phyloP scores from a whole-genome alignment of 495 filamentous ascomycete genomes.

The Trichoderma asperelloides region DNA sequence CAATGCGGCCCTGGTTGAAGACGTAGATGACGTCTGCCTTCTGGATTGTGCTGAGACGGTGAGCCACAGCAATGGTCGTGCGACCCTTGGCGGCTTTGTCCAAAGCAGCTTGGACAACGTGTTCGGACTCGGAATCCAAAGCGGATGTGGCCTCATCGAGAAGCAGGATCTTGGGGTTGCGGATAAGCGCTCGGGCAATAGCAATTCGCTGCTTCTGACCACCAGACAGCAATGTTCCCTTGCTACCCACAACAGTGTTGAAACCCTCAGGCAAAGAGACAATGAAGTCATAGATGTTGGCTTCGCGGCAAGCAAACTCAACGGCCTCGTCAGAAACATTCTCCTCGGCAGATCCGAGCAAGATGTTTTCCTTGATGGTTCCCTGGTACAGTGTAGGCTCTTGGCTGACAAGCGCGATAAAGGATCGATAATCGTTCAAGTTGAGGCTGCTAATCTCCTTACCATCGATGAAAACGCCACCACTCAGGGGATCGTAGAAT shows the following conservation, averaged over 20 bases:
- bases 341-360: slow-evolving; percentile 39
- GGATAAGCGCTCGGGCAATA: slow-evolving; percentile 65
- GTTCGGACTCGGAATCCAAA: slow-evolving; percentile 68
- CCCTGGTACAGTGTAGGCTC: slow-evolving; percentile 54
- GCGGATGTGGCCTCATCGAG: slow-evolving; percentile 75
- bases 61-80: slow-evolving; percentile 72
- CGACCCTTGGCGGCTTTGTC: slow-evolving; percentile 52
- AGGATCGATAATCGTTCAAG: slow-evolving; percentile 44
- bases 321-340: slow-evolving; percentile 32
- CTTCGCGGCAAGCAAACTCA: slow-evolving; percentile 42
- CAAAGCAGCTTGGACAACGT: slow-evolving; percentile 61
- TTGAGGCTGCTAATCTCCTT: slow-evolving; percentile 34
- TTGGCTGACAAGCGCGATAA: slow-evolving; percentile 49
- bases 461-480: slow-evolving; percentile 42
- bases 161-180: slow-evolving; percentile 62
- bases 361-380: slow-evolving; percentile 50
- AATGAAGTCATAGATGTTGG: slow-evolving; percentile 52
- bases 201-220: slow-evolving; percentile 81
- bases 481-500: slow-evolving; percentile 46
- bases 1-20: slow-evolving; percentile 41
- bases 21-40: slow-evolving; percentile 52
- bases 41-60: slow-evolving; percentile 49
- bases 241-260: slow-evolving; percentile 53
- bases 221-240: slow-evolving; percentile 60
- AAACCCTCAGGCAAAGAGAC: slow-evolving; percentile 49